phyloP scores from a whole-genome alignment of 345 rosid species.

The Sisymbrium altissimum region DNA sequence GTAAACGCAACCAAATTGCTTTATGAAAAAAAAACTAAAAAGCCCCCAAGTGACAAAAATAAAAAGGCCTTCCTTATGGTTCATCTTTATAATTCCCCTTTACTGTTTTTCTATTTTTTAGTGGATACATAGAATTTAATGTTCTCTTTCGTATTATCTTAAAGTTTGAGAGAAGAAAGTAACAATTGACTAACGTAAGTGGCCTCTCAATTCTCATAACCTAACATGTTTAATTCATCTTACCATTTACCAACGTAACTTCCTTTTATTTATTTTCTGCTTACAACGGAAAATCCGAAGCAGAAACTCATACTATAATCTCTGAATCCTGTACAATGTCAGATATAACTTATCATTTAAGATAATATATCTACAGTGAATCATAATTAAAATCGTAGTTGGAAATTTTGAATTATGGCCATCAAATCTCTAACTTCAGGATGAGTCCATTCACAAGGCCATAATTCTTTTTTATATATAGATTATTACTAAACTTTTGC shows the following conservation, averaged over 20 bases:
- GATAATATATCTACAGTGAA: no score
- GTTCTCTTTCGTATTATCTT: not conserved
- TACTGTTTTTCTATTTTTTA: not conserved
- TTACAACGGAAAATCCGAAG: not conserved
- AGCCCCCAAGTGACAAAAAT: constrained; percentile 14
- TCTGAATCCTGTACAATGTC: not conserved
- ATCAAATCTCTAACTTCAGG: no score
- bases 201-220: constrained; percentile 28
- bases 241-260: constrained; percentile 9
- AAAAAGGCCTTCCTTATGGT: constrained; percentile 5
- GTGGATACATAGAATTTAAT: not conserved
- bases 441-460: not conserved
- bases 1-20: constrained; percentile 30
- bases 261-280: not conserved
- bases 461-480: not conserved
- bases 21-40: constrained; percentile 10
- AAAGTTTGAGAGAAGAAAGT: constrained; percentile 23
- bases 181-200: constrained; percentile 31
- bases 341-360: not conserved
- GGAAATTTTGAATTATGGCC: no score
- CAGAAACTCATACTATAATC: not conserved
- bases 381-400: no score
- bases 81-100: not conserved
- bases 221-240: constrained; percentile 2
- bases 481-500: no score